Conservation (phyloP, 164 flowering plant genomes). For the Stephania cephalantha region DNA sequence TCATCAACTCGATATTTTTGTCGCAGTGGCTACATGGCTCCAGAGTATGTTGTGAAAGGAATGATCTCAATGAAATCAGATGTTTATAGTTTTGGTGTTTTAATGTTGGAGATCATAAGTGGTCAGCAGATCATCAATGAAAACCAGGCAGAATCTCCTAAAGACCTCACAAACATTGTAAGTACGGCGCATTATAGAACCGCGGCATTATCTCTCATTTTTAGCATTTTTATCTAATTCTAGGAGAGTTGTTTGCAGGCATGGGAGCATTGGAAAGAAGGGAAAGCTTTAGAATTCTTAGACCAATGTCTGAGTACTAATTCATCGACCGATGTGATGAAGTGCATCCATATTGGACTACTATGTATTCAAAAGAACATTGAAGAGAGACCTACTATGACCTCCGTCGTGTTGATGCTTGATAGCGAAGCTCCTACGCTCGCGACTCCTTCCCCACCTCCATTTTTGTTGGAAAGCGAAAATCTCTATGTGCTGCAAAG, state of each 20-base stretch:
- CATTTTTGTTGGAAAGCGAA: slow-evolving; percentile 1
- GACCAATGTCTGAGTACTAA: slow-evolving; percentile 14
- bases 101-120: slow-evolving; percentile 22
- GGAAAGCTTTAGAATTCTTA: slow-evolving; percentile 18
- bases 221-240: slow-evolving; percentile 14
- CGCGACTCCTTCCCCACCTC: slow-evolving; percentile 22
- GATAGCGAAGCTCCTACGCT: slow-evolving; percentile 15
- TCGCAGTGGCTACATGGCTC: slow-evolving; percentile 28
- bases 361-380: slow-evolving; percentile 40
- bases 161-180: slow-evolving; percentile 10
- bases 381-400: slow-evolving; percentile 37
- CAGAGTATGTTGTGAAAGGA: slow-evolving; percentile 24
- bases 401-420: slow-evolving; percentile 26
- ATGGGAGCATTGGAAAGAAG: slow-evolving; percentile 38
- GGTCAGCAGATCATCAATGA: slow-evolving; percentile 17
- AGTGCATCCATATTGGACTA: slow-evolving; percentile 40
- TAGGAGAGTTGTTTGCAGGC: slow-evolving; percentile 18
- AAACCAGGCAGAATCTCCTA: neutral
- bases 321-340: slow-evolving; percentile 23
- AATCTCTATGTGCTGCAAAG: too few relatives aligned
- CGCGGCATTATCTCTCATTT: neutral
- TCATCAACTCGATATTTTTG: neutral
- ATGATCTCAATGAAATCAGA: slow-evolving; percentile 24
- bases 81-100: slow-evolving; percentile 30
- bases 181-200: slow-evolving; percentile 7